Conservation (phyloP, 345 rosid genomes). For the Odontarrhena argentea region DNA sequence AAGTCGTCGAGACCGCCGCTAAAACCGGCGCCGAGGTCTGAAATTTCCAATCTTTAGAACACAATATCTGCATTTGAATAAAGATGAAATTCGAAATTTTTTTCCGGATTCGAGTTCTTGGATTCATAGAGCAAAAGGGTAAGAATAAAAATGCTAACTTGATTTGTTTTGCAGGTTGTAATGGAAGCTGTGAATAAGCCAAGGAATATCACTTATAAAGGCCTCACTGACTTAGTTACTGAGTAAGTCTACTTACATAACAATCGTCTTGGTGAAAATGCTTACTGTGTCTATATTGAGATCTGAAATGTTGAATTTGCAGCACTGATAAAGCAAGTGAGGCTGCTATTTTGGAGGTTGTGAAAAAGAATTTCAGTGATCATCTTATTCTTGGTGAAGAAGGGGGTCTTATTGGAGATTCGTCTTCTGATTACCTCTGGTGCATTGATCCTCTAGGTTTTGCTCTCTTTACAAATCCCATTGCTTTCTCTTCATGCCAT, state of each 20-base stretch:
- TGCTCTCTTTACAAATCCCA: constrained; percentile 28
- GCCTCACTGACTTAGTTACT: constrained; percentile 84
- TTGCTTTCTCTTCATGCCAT: background rate
- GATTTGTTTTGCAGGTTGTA: constrained; percentile 60
- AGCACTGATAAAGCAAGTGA: constrained; percentile 93
- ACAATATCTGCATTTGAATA: background rate
- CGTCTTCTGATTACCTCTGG: constrained; percentile 91
- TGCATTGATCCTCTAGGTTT: constrained; percentile 96
- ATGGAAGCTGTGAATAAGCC: constrained; percentile 95
- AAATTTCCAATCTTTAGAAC: constrained; percentile 1
- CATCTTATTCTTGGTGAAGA: constrained; percentile 97
- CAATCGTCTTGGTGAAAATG: background rate
- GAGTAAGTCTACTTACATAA: constrained; percentile 56
- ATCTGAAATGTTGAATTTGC: constrained; percentile 41
- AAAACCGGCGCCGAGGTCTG: constrained; percentile 84
- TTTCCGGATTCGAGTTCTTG: constrained; percentile 9
- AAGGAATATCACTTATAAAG: constrained; percentile 75
- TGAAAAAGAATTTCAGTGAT: constrained; percentile 68
- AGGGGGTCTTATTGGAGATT: constrained; percentile 84
- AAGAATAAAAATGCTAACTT: background rate
- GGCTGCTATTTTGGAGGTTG: constrained; percentile 83
- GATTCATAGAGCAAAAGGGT: background rate
- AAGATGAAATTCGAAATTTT: background rate
- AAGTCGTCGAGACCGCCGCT: constrained; percentile 85
- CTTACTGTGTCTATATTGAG: background rate